A percentile compares a stretch with the other conserved stretches of the same genome.
Conservation (phyloP, 768 basidiomycete genomes). For the Neoboletus magnificus region DNA sequence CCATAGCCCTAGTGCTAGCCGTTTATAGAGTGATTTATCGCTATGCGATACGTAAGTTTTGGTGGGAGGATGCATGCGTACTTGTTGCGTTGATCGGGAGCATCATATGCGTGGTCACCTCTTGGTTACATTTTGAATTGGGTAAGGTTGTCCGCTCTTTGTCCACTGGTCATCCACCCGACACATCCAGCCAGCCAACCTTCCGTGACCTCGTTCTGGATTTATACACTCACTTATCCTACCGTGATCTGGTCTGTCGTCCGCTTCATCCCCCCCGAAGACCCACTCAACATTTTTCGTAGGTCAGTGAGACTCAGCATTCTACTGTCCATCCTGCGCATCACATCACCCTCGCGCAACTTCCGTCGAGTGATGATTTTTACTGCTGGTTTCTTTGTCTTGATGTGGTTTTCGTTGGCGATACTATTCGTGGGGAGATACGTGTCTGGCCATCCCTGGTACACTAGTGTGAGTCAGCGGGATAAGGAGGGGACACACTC, state of each 20-base stretch:
- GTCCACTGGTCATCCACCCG: neutral
- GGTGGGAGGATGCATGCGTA: slow-evolving; percentile 22
- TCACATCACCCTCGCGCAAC: slow-evolving; percentile 7
- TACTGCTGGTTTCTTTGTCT: slow-evolving; percentile 8
- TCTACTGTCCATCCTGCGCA: slow-evolving; percentile 11
- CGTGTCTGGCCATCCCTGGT: neutral
- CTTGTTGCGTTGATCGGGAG: slow-evolving; percentile 1
- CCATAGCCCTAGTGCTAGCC: neutral
- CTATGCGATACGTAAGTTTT: neutral
- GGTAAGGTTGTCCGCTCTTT: neutral
- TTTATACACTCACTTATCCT: slow-evolving; percentile 9
- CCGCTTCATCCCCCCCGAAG: neutral
- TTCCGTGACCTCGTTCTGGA: slow-evolving; percentile 5
- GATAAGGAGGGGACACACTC: neutral
- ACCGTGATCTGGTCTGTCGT: slow-evolving; percentile 13
- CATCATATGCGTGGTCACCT: slow-evolving; percentile 1
- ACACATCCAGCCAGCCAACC: slow-evolving; percentile 4
- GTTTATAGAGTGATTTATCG: neutral
- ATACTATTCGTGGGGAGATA: slow-evolving; percentile 1
- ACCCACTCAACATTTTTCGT: neutral
- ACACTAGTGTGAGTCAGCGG: neutral
- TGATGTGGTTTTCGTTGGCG: slow-evolving; percentile 9
- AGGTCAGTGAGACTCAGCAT: slow-evolving; percentile 17
- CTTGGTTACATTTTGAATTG: neutral
- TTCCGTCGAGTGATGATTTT: slow-evolving; percentile 4